A percentile compares a stretch with the other conserved stretches of the same genome.
Evolutionary conservation across 2,329 filamentous ascomycete species (phyloP).

Genomic region (Rutstroemia sp.): DNA sequence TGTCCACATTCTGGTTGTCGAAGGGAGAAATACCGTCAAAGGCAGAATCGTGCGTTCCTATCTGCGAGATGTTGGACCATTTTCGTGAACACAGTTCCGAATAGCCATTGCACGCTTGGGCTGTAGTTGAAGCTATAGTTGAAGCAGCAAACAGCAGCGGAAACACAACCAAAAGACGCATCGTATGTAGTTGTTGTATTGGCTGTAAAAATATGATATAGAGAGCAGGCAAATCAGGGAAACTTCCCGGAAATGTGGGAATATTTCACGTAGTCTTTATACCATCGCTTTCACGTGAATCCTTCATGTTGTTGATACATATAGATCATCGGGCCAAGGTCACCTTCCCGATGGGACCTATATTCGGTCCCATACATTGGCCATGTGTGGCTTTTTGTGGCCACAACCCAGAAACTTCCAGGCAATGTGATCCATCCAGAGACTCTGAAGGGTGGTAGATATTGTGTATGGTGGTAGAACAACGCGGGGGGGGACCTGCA

Average conservation of each 20-base stretch:
- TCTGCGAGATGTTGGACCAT: slow-evolving; percentile 71
- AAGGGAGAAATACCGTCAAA: slow-evolving; percentile 26
- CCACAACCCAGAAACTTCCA: background rate
- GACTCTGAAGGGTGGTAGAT: background rate
- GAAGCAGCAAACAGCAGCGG: background rate
- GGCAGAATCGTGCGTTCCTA: slow-evolving; percentile 59
- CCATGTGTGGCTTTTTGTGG: background rate
- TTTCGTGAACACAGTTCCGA: slow-evolving; percentile 60
- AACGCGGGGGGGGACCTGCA: too few species aligned
- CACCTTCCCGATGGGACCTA: too few species aligned
- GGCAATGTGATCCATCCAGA: background rate
- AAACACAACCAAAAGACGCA: slow-evolving; percentile 1
- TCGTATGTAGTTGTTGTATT: background rate
- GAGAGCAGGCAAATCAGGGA: background rate
- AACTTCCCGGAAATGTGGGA: too few species aligned
- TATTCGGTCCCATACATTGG: too few species aligned
- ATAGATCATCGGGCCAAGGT: too few species aligned
- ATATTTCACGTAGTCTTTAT: too few species aligned
- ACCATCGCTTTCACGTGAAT: too few species aligned
- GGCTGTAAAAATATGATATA: background rate
- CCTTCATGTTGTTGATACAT: too few species aligned
- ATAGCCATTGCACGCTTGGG: slow-evolving; percentile 55
- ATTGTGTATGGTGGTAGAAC: background rate
- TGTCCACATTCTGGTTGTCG: slow-evolving; percentile 50
- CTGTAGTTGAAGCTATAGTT: background rate